Evolutionary conservation across 192 early-diverging fungal species (phyloP), one percentile per base, ranked within the genome.

Genomic region (Phycomyces nitens): DNA sequence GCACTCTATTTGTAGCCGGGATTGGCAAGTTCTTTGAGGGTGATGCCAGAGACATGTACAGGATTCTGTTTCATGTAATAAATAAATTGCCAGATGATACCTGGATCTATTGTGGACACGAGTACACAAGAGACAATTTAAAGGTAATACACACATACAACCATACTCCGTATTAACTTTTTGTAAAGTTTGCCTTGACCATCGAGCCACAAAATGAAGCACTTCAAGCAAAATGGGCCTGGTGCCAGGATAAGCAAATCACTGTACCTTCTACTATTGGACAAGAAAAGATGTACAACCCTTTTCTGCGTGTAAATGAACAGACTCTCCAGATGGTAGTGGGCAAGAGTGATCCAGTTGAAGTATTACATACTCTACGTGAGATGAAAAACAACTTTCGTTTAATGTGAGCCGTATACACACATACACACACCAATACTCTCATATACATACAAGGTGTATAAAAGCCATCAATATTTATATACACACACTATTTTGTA

Each of bases 221-320:
- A 34, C 73, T 98, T 1, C 58, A 72, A 38, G 71, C 78, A 0
- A 93, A 93, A 73, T 76, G 86, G n/a, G 70, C 74, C 41, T 88
- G 87, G 84, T 76, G 76, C 54, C 72, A 74, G 20, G 61, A 79
- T 27, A 77, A 79, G 51, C 51, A 53, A 3, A 73, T 76, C 8
- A 77, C 71, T 4, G 86, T 98, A 29, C 95, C 96, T 5, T 91
- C 90, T 18, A 92, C 92, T 9, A 91, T 99, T 67, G 92, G 80
- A n/a, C 89, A 93, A 42, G 96, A 98, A 58, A 74, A 84, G 53
- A 69, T 79, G 26, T 89, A 84, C 60, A 98, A 98, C 57, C 94
- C 94, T 16, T 98, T 98, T 58, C 82, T 98, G 81, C 81, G 94
- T 21, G 88, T 93, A 29, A 74, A 85, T 62, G 78, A 85, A 59